A percentile compares a stretch with the other conserved stretches of the same genome.
These are phyloP conservation scores for Nicotiana obtusifolia DNA, from an alignment of 257 asterid species.

Conservation along the genomic window DNA sequence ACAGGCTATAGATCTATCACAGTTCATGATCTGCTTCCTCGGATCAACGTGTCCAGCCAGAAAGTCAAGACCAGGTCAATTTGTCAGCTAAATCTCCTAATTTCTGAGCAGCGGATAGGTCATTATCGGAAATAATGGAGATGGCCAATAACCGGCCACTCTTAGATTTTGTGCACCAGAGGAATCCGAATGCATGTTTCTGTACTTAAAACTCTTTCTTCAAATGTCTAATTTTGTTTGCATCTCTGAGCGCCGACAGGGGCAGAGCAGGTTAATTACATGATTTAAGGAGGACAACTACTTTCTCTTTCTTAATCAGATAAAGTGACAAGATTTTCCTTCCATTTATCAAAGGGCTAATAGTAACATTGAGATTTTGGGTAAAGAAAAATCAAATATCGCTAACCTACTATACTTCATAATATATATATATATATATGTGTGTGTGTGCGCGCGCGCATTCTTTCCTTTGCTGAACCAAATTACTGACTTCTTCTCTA, in stretches of 20 bases:
- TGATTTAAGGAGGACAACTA: background rate
- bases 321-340: background rate
- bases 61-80: background rate
- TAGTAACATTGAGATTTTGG: background rate
- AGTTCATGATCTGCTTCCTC: background rate
- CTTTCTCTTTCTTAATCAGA: background rate
- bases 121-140: background rate
- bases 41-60: background rate
- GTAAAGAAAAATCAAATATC: background rate
- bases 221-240: background rate
- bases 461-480: background rate
- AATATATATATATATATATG: background rate
- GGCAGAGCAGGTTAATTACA: background rate
- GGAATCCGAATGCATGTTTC: background rate
- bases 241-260: background rate
- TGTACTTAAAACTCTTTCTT: background rate
- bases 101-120: background rate
- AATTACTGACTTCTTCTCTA: background rate
- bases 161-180: background rate
- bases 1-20: background rate
- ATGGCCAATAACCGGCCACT: background rate
- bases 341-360: background rate
- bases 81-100: background rate
- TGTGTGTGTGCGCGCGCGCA: background rate
- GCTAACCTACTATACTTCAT: background rate